Percentiles rank a stretch among this genome's conserved stretches.
Evolutionary conservation across 139 green algal species (phyloP).

Genomic region (Chlorella sp.): DNA sequence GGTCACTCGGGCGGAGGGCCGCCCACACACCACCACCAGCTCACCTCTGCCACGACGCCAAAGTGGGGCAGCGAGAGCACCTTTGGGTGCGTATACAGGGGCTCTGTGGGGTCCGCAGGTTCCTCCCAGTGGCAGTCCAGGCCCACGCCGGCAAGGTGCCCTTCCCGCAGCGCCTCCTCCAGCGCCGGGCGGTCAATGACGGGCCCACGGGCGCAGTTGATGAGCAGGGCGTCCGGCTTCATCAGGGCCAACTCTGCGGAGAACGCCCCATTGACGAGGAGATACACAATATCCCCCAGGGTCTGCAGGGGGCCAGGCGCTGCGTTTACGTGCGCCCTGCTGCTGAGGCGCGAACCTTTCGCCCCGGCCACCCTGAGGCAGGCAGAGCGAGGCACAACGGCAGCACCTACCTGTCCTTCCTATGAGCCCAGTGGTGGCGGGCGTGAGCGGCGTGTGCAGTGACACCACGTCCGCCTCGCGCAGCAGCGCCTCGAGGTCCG

Average conservation of each 20-base stretch:
- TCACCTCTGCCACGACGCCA: slow-evolving; percentile 15
- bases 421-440: slow-evolving; percentile 34
- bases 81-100: slow-evolving; percentile 36
- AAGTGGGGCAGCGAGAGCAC: slow-evolving; percentile 46
- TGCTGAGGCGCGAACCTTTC: no score
- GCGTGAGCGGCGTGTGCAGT: slow-evolving; percentile 42
- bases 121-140: slow-evolving; percentile 54
- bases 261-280: no score
- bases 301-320: no score
- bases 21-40: background rate
- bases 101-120: slow-evolving; percentile 37
- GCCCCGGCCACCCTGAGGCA: no score
- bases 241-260: slow-evolving; percentile 29
- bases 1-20: background rate
- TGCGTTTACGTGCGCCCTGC: no score
- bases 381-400: background rate
- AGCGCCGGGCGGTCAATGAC: slow-evolving; percentile 33
- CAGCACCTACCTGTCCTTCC: slow-evolving; percentile 1
- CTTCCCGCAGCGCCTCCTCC: slow-evolving; percentile 22
- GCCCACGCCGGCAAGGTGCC: slow-evolving; percentile 38
- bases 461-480: slow-evolving; percentile 25
- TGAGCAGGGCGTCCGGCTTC: slow-evolving; percentile 28
- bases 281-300: no score
- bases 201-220: slow-evolving; percentile 37
- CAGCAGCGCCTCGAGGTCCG: slow-evolving; percentile 37